phyloP scores from a whole-genome alignment of 2,329 filamentous ascomycete species.

The Raffaelea deltoideospora region DNA sequence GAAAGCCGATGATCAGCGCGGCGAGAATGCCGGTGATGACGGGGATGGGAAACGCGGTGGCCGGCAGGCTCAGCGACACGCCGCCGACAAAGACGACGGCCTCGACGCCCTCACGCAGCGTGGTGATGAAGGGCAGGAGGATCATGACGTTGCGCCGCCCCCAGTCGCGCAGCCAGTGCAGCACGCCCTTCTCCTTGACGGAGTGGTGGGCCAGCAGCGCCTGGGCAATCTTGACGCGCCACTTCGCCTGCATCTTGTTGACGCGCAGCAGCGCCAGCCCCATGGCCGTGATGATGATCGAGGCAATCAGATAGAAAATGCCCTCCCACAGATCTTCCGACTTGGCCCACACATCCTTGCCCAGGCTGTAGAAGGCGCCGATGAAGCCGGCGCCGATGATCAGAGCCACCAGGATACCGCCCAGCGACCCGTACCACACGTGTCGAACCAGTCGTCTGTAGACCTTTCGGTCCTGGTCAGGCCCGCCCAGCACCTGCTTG shows the following conservation, averaged over 20 bases:
- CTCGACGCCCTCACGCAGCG: constrained; percentile 76
- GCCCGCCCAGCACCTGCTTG: constrained; percentile 59
- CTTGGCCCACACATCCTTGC: constrained; percentile 48
- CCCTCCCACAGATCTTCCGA: constrained; percentile 73
- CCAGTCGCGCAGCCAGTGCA: constrained; percentile 39
- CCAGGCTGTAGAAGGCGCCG: constrained; percentile 53
- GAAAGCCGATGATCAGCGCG: constrained; percentile 51
- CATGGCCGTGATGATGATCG: constrained; percentile 68
- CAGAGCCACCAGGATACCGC: constrained; percentile 46
- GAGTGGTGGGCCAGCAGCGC: constrained; percentile 41
- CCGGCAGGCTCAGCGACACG: constrained; percentile 62
- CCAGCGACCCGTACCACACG: constrained; percentile 51
- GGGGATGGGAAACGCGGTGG: constrained; percentile 61
- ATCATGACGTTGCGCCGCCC: constrained; percentile 65
- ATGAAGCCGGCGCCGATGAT: constrained; percentile 50
- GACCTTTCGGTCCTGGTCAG: constrained; percentile 41
- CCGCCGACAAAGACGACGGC: constrained; percentile 77
- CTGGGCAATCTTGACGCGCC: constrained; percentile 66
- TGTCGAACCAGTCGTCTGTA: constrained; percentile 57
- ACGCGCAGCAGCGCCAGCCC: constrained; percentile 68
- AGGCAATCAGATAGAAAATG: constrained; percentile 58
- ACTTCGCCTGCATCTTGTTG: constrained; percentile 73
- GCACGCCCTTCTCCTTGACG: constrained; percentile 10
- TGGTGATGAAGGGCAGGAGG: constrained; percentile 70
- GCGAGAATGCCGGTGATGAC: constrained; percentile 57